Conservation (phyloP, 164 flowering plant species). For the Umbellularia californica region DNA sequence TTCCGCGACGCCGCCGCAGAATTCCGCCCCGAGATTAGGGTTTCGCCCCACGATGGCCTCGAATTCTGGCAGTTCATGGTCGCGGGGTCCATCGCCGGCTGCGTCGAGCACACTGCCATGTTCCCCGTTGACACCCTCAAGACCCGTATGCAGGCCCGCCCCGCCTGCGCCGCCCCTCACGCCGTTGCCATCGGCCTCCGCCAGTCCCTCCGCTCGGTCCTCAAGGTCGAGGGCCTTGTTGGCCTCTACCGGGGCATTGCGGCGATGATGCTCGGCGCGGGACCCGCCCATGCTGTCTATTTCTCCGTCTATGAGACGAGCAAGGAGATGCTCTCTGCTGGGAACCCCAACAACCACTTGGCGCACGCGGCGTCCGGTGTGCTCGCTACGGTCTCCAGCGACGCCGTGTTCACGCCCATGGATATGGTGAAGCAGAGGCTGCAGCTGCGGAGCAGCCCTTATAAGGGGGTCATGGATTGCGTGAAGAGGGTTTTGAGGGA, state of each 20-base stretch:
- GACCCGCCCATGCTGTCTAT: conserved; percentile 74
- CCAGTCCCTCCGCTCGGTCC: conserved; percentile 34
- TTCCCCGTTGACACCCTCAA: conserved; percentile 54
- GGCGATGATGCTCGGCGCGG: conserved; percentile 74
- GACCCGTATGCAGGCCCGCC: conserved; percentile 44
- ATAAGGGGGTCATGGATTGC: conserved; percentile 50
- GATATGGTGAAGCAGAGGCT: conserved; percentile 73
- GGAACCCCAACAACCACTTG: conserved; percentile 26
- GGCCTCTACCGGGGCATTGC: conserved; percentile 62
- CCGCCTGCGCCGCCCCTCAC: conserved; percentile 2
- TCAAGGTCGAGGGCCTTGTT: conserved; percentile 38
- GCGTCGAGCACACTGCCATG: conserved; percentile 55
- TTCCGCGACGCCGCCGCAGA: conserved; percentile 14
- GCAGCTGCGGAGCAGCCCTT: conserved; percentile 55
- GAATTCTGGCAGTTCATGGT: conserved; percentile 55
- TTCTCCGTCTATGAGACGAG: conserved; percentile 59
- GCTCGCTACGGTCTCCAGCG: conserved; percentile 57
- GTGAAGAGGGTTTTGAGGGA: conserved; percentile 41
- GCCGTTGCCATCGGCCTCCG: conserved; percentile 18
- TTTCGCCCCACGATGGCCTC: conserved; percentile 39
- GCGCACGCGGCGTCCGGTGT: conserved; percentile 64
- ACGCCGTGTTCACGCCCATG: conserved; percentile 71
- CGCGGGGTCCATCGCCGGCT: conserved; percentile 58
- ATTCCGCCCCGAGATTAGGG: conserved; percentile 17
- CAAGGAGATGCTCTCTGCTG: conserved; percentile 34